These are phyloP conservation scores for Ascocoryne sarcoides DNA, from an alignment of 2,329 filamentous ascomycete species.

Conservation along the genomic window DNA sequence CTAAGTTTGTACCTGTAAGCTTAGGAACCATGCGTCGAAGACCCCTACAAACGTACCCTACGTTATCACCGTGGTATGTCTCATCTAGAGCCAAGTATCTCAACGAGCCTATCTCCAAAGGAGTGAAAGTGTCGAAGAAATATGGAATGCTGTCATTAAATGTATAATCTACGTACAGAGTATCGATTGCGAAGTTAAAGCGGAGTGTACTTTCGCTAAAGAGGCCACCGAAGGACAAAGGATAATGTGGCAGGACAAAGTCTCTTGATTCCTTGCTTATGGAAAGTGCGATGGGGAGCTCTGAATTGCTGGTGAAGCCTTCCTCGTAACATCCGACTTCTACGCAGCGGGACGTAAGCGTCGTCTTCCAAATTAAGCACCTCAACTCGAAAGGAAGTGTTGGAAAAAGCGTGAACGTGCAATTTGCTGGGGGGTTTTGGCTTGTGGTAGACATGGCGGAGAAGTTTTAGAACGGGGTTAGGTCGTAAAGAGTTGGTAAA, in stretches of 20 bases:
- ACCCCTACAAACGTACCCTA: no score
- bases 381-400: conserved; percentile 16
- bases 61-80: no score
- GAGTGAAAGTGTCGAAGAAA: conserved; percentile 11
- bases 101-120: conserved; percentile 6
- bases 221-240: conserved; percentile 14
- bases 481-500: no score
- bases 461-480: no score
- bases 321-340: conserved; percentile 9
- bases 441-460: no score
- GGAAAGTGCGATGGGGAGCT: conserved; percentile 7
- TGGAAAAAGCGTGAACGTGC: conserved; percentile 14
- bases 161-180: conserved; percentile 8
- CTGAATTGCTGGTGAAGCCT: conserved; percentile 3
- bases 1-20: no score
- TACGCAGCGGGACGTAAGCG: conserved; percentile 9
- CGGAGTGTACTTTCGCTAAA: conserved; percentile 8
- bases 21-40: no score
- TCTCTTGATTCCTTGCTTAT: conserved; percentile 15
- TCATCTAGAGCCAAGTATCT: conserved; percentile 10
- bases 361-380: conserved; percentile 13
- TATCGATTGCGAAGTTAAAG: conserved; percentile 18
- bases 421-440: no score
- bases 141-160: conserved; percentile 11
- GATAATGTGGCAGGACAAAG: conserved; percentile 7